phyloP scores from a whole-genome alignment of 2,329 filamentous ascomycete genomes.

The Thielaviopsis euricoi region DNA sequence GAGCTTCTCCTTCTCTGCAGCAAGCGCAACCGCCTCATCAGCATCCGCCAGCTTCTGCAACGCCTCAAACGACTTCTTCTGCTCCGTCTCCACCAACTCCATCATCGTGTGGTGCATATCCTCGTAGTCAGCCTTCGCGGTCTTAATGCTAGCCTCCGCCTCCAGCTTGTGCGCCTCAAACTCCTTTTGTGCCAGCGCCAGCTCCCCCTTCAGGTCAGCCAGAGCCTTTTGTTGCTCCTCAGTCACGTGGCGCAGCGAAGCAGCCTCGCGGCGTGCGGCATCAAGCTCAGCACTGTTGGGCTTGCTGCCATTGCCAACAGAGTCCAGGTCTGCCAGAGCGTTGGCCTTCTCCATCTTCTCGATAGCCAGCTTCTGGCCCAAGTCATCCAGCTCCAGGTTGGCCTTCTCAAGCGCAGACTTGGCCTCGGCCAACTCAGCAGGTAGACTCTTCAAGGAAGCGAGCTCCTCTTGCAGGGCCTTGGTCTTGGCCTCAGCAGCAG shows the following conservation, averaged over 20 bases:
- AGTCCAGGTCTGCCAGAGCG: constrained; percentile 44
- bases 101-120: constrained; percentile 48
- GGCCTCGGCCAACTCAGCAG: constrained; percentile 1
- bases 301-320: constrained; percentile 33
- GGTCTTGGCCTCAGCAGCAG: constrained; percentile 14
- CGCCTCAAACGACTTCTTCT: constrained; percentile 34
- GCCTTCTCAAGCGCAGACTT: constrained; percentile 9
- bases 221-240: constrained; percentile 24
- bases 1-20: constrained; percentile 31
- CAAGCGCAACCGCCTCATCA: constrained; percentile 8
- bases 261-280: constrained; percentile 33
- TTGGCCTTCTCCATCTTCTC: constrained; percentile 45
- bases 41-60: constrained; percentile 23
- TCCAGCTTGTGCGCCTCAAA: constrained; percentile 35
- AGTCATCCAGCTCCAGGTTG: constrained; percentile 26
- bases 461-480: constrained; percentile 35
- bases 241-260: constrained; percentile 29
- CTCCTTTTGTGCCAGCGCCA: constrained; percentile 34
- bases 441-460: constrained; percentile 32
- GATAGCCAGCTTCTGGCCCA: constrained; percentile 37
- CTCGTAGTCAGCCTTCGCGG: constrained; percentile 41
- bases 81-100: constrained; percentile 40
- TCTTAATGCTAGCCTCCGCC: constrained; percentile 35
- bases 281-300: constrained; percentile 39
- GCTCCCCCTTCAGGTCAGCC: constrained; percentile 22